Conservation (phyloP, 1,139 yeast species). For the Nakaseomyces sp. region DNA sequence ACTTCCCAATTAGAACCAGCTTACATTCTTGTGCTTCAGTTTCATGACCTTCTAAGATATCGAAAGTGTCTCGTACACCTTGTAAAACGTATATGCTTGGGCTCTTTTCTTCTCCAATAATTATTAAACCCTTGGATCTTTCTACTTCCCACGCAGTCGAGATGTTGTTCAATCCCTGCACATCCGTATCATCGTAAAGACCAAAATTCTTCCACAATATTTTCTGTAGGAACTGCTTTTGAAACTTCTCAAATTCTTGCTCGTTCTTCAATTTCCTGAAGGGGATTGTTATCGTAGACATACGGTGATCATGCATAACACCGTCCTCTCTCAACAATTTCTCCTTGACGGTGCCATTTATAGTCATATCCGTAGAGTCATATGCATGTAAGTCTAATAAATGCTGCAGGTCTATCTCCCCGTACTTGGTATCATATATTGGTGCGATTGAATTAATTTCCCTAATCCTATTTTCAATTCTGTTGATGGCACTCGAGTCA, state of each 20-base stretch:
- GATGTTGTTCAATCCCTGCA: slow-evolving; percentile 5
- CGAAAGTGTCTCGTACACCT: slow-evolving; percentile 90
- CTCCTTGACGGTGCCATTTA: slow-evolving; percentile 19
- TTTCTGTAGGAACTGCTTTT: slow-evolving; percentile 21
- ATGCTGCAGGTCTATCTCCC: slow-evolving; percentile 54
- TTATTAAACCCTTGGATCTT: slow-evolving; percentile 63
- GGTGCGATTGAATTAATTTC: slow-evolving; percentile 65
- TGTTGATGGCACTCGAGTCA: slow-evolving; percentile 20
- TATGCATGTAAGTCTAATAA: slow-evolving; percentile 78
- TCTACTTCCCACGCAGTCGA: slow-evolving; percentile 51
- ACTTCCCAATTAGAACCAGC: slow-evolving; percentile 78
- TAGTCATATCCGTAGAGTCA: slow-evolving; percentile 38
- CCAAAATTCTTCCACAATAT: slow-evolving; percentile 31
- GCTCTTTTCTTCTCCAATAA: slow-evolving; percentile 33
- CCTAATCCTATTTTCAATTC: slow-evolving; percentile 36
- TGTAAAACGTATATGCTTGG: slow-evolving; percentile 59
- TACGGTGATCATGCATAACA: slow-evolving; percentile 44
- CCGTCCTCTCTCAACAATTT: slow-evolving; percentile 14
- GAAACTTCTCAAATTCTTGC: slow-evolving; percentile 18
- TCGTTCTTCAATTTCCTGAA: slow-evolving; percentile 20
- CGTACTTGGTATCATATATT: slow-evolving; percentile 57
- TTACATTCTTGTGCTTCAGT: slow-evolving; percentile 40
- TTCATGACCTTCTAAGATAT: slow-evolving; percentile 48
- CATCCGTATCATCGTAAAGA: slow-evolving; percentile 6
- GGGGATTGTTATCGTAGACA: slow-evolving; percentile 32